Evolutionary conservation across 345 rosid species (phyloP).

Genomic region (Chamaenerion angustifolium): DNA sequence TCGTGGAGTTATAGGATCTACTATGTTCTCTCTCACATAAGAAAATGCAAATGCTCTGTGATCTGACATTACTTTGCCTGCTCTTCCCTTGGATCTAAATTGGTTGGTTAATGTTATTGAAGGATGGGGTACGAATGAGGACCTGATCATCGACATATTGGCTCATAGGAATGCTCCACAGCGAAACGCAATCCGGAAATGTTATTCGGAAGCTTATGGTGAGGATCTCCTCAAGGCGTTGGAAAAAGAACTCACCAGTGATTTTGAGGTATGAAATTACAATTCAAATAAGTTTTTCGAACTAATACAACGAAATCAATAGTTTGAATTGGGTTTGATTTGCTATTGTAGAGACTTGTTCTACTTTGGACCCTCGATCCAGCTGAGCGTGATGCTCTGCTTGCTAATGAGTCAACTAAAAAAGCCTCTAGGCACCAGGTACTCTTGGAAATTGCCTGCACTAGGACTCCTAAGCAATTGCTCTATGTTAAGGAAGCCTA

Average conservation of each 20-base stretch:
- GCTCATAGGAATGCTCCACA: slow-evolving; percentile 70
- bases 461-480: slow-evolving; percentile 49
- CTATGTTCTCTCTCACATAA: too few species aligned
- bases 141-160: slow-evolving; percentile 57
- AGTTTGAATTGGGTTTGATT: not conserved
- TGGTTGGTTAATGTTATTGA: slow-evolving; percentile 4
- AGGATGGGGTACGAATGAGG: slow-evolving; percentile 97
- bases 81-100: too few species aligned
- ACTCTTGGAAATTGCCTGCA: slow-evolving; percentile 72
- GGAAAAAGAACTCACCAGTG: slow-evolving; percentile 69
- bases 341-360: slow-evolving; percentile 36
- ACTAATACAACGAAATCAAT: not conserved
- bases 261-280: slow-evolving; percentile 56
- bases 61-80: too few species aligned
- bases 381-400: slow-evolving; percentile 61
- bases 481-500: slow-evolving; percentile 57
- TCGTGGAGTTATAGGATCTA: too few species aligned
- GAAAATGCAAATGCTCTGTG: too few species aligned
- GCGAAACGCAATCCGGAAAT: slow-evolving; percentile 39
- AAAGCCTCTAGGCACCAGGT: slow-evolving; percentile 55
- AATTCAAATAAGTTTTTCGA: not conserved
- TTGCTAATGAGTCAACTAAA: slow-evolving; percentile 69
- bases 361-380: slow-evolving; percentile 63
- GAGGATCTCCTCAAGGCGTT: slow-evolving; percentile 63
- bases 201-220: slow-evolving; percentile 49